Evolutionary conservation across 345 rosid genomes (phyloP), one percentile per base, ranked within the genome.

Genomic region (Salix arbutifolia): DNA sequence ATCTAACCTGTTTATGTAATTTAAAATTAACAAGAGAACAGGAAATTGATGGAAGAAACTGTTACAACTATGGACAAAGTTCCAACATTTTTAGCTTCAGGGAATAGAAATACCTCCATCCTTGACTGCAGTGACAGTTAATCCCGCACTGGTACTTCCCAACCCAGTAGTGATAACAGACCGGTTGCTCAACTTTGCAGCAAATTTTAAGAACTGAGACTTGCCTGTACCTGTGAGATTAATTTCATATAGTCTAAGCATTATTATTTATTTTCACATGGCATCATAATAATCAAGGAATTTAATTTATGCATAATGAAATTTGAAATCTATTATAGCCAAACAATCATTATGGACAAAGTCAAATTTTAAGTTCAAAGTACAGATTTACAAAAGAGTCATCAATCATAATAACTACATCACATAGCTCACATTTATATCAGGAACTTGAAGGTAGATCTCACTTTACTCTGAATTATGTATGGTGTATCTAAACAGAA

Each of bases 141-240:
- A 84, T 71, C 99, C 99, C 74, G 97, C 98, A 87, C 98, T 91
- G 23, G 98, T 93, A 85, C 98, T 95, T 78, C 99, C 99, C 85
- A 95, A 76, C 50, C 98, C 98, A 56, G 99, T 95, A 68, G 97
- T 93, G 72, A 95, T 93, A 67, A 95, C 97, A 61, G 97, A 91
- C 74, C 97, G 85, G 83, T 90, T 95, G 86, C 98, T 90, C 79
- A 95, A 85, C 75, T 95, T 95, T 73, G 96, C 97, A 71, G 99
- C 93, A 91, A 93, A 95, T 86, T 93, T 95, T 84, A 95, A 83
- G 86, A 95, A 93, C 84, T 91, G 99, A 72, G 99, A 93, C 86
- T 95, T 95, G 53, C 98, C 99, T 19, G 98, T 95, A 80, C 98
- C 98, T 93, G 88, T 52, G 74, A 86, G 73, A 77, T 44, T 74